Conservation (phyloP, 1,139 yeast species). For the Scheffersomyces cryptocercus region DNA sequence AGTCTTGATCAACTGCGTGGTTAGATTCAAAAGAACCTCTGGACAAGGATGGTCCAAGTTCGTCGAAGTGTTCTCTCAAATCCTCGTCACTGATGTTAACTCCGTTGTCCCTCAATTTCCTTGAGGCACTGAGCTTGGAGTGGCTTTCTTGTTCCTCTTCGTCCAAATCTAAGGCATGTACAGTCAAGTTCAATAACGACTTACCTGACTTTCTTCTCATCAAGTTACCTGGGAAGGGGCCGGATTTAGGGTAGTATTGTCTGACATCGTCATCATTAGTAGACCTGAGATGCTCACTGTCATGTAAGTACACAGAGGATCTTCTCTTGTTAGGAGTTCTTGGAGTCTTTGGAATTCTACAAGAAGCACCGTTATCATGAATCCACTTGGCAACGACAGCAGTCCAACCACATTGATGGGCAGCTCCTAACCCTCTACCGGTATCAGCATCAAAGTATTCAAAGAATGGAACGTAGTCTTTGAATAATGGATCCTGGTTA, state of each 20-base stretch:
- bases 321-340: slow-evolving; percentile 41
- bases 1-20: slow-evolving; percentile 36
- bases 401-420: slow-evolving; percentile 98
- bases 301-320: slow-evolving; percentile 28
- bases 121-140: slow-evolving; percentile 18
- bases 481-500: slow-evolving; percentile 72
- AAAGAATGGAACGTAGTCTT: slow-evolving; percentile 76
- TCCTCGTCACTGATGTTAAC: slow-evolving; percentile 22
- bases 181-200: slow-evolving; percentile 66
- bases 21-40: slow-evolving; percentile 37
- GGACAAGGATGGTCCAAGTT: slow-evolving; percentile 34
- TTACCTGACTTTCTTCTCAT: slow-evolving; percentile 71
- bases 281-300: slow-evolving; percentile 16
- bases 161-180: slow-evolving; percentile 63
- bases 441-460: slow-evolving; percentile 96
- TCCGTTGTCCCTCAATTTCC: slow-evolving; percentile 16
- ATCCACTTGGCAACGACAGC: slow-evolving; percentile 92
- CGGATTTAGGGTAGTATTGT: slow-evolving; percentile 42
- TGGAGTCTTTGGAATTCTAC: slow-evolving; percentile 55
- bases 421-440: slow-evolving; percentile 92
- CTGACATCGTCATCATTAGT: slow-evolving; percentile 31
- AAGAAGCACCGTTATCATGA: slow-evolving; percentile 83
- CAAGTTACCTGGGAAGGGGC: slow-evolving; percentile 57
- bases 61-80: slow-evolving; percentile 21
- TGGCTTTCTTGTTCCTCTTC: slow-evolving; percentile 52